Conservation (phyloP, 2,329 filamentous ascomycete species). For the Epichloe sylvatica region DNA sequence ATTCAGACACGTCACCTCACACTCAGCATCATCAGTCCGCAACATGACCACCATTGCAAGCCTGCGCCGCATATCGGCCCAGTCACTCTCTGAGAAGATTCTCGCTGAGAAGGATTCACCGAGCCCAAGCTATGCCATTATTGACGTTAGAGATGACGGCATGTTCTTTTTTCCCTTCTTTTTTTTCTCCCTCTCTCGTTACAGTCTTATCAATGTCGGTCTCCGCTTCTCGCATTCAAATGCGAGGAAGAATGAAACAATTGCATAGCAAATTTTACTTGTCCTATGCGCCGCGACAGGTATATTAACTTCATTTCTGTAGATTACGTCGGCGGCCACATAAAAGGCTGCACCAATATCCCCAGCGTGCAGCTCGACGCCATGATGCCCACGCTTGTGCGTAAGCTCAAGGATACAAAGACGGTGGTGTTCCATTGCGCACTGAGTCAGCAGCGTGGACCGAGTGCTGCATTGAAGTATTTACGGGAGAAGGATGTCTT, state of each 20-base stretch:
- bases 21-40: neutral
- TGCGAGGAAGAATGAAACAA: too few species aligned
- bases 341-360: constrained; percentile 60
- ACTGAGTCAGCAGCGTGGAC: constrained; percentile 79
- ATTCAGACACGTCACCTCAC: neutral
- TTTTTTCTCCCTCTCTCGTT: neutral
- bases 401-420: constrained; percentile 61
- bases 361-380: constrained; percentile 61
- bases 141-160: constrained; percentile 84
- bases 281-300: too few species aligned
- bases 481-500: constrained; percentile 51
- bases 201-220: too few species aligned
- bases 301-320: neutral
- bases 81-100: constrained; percentile 53
- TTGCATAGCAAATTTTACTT: too few species aligned
- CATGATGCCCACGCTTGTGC: constrained; percentile 68
- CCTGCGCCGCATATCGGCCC: constrained; percentile 53
- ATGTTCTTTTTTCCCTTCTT: constrained; percentile 9
- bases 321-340: constrained; percentile 90
- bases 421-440: constrained; percentile 91
- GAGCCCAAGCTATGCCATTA: constrained; percentile 48
- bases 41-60: constrained; percentile 42
- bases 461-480: constrained; percentile 70
- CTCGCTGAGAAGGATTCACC: constrained; percentile 31
- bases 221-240: too few species aligned